These are phyloP conservation scores for Gnetum montanum DNA, from an alignment of 75 land plant genomes.

Conservation along the genomic window DNA sequence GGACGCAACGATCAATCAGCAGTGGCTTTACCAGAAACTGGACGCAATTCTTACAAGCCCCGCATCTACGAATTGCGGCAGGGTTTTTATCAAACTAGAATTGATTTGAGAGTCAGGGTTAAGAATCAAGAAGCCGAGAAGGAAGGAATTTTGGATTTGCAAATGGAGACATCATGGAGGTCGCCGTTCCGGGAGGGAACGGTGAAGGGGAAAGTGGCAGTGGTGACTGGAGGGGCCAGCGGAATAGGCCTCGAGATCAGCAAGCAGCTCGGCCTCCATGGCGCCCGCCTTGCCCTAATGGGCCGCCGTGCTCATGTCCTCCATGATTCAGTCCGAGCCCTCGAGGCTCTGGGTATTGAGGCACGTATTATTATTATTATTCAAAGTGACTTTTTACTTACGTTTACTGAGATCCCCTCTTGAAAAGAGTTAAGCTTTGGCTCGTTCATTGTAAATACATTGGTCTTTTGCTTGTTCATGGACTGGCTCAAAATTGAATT, in stretches of 20 bases:
- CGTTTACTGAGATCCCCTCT: neutral
- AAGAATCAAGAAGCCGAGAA: too few species aligned
- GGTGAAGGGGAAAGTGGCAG: conserved; percentile 76
- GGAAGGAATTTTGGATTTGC: too few species aligned
- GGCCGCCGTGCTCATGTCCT: conserved; percentile 67
- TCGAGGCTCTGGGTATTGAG: conserved; percentile 48
- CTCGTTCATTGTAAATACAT: neutral
- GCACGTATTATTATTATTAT: conserved; percentile 11
- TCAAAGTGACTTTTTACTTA: neutral
- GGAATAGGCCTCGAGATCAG: conserved; percentile 89
- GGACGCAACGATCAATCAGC: too few species aligned
- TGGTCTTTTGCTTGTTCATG: neutral
- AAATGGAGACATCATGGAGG: conserved; percentile 24
- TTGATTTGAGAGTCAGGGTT: too few species aligned
- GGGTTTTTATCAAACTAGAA: too few species aligned
- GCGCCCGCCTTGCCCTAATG: conserved; percentile 79
- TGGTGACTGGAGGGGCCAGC: conserved; percentile 83
- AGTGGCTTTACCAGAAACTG: too few species aligned
- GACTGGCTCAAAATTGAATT: too few species aligned
- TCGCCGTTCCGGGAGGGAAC: conserved; percentile 60
- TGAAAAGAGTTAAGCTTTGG: neutral
- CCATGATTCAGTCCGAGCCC: conserved; percentile 49
- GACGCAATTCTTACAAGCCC: too few species aligned
- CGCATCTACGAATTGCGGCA: too few species aligned
- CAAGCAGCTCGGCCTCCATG: conserved; percentile 73